These are phyloP conservation scores for Kluyveromyces marxianus DNA, from an alignment of 1,139 yeast genomes.

Conservation along the genomic window DNA sequence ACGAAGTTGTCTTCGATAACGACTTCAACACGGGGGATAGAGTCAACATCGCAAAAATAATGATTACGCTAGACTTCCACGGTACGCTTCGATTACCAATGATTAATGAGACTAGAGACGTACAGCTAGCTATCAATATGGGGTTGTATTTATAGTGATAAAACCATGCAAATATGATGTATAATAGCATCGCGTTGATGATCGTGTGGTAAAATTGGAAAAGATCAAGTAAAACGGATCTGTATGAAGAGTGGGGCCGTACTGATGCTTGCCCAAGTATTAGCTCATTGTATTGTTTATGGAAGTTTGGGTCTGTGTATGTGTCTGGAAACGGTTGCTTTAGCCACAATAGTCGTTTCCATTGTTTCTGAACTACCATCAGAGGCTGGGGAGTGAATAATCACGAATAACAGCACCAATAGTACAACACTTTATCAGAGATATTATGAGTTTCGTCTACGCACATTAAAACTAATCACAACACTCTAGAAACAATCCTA, in stretches of 20 bases:
- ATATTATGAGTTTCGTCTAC: no score
- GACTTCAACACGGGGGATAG: constrained; percentile 87
- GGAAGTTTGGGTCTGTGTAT: constrained; percentile 73
- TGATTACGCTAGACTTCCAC: constrained; percentile 58
- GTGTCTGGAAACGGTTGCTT: constrained; percentile 87
- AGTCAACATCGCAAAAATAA: constrained; percentile 63
- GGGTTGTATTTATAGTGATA: constrained; percentile 29
- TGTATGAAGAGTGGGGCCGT: constrained; percentile 39
- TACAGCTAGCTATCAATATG: constrained; percentile 12
- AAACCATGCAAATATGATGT: constrained; percentile 33
- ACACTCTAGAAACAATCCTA: no score
- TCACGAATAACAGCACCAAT: background rate
- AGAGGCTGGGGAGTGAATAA: background rate
- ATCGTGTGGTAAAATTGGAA: constrained; percentile 21
- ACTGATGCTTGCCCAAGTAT: constrained; percentile 28
- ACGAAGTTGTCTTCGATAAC: constrained; percentile 78
- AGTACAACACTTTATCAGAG: background rate
- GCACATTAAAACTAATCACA: no score
- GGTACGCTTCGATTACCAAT: constrained; percentile 9
- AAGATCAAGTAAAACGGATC: constrained; percentile 41
- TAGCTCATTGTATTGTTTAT: constrained; percentile 71
- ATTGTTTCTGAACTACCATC: constrained; percentile 23
- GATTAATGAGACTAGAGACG: constrained; percentile 5
- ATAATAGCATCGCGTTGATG: constrained; percentile 29
- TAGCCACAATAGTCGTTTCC: constrained; percentile 87